Percentiles rank a stretch among this genome's conserved stretches.
These are phyloP conservation scores for Vitis riparia DNA, from an alignment of 164 flowering plant species.

Conservation along the genomic window DNA sequence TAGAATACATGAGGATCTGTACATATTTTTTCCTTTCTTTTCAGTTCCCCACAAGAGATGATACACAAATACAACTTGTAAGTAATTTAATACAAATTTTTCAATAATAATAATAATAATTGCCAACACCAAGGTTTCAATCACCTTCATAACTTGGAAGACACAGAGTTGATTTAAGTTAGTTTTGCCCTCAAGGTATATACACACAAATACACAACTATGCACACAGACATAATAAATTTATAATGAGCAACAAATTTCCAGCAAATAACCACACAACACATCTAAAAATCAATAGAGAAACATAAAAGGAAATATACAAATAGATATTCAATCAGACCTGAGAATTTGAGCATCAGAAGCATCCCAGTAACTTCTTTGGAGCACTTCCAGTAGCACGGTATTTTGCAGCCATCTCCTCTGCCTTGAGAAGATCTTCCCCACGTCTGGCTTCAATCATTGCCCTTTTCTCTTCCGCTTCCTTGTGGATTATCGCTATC, in stretches of 20 bases:
- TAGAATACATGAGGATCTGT: too few relatives aligned
- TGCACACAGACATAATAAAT: slow-evolving; percentile 15
- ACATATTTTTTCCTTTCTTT: too few relatives aligned
- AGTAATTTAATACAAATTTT: too few relatives aligned
- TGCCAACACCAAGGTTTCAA: too few relatives aligned
- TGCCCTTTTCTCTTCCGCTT: slow-evolving; percentile 85
- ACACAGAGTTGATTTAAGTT: too few relatives aligned
- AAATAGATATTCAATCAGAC: not conserved
- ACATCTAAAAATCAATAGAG: slow-evolving; percentile 12
- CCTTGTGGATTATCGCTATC: slow-evolving; percentile 66
- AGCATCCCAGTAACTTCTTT: slow-evolving; percentile 71
- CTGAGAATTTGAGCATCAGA: slow-evolving; percentile 29
- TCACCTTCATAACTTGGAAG: too few relatives aligned
- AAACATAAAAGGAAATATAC: slow-evolving; percentile 1
- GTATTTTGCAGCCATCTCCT: slow-evolving; percentile 80
- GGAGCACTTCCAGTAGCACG: slow-evolving; percentile 78
- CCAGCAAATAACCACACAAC: slow-evolving; percentile 9
- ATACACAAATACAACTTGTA: too few relatives aligned
- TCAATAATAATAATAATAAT: too few relatives aligned
- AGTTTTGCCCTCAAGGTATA: not conserved
- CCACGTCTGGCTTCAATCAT: slow-evolving; percentile 69
- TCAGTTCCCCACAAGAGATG: too few relatives aligned
- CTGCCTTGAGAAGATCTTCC: slow-evolving; percentile 81
- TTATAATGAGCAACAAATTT: not conserved
- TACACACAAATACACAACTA: slow-evolving; percentile 12